These are phyloP conservation scores for Pseudocercospora crystallina DNA, from an alignment of 2,329 filamentous ascomycete species.

Conservation along the genomic window DNA sequence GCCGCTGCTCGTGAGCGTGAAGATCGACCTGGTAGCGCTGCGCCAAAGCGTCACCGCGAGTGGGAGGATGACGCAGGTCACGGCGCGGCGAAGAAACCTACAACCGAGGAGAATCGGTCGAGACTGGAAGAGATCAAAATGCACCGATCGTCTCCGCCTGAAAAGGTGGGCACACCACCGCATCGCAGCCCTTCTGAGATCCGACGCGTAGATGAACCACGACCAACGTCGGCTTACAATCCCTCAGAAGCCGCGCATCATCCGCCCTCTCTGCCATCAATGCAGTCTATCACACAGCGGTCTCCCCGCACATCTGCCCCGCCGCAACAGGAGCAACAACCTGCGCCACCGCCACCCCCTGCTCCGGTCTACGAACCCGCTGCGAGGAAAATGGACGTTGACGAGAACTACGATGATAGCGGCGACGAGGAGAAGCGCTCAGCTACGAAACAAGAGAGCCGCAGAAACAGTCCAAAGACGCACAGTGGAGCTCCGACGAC, in stretches of 20 bases:
- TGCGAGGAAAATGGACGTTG: slow-evolving; percentile 91
- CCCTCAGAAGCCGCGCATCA: slow-evolving; percentile 92
- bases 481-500: slow-evolving; percentile 22
- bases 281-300: slow-evolving; percentile 47
- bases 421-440: slow-evolving; percentile 73
- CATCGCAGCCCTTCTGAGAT: slow-evolving; percentile 75
- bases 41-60: slow-evolving; percentile 82
- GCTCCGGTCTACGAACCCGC: slow-evolving; percentile 71
- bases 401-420: slow-evolving; percentile 96
- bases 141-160: slow-evolving; percentile 58
- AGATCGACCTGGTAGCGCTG: slow-evolving; percentile 71
- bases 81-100: slow-evolving; percentile 71
- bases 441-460: slow-evolving; percentile 45
- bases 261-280: slow-evolving; percentile 61
- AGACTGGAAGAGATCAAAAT: slow-evolving; percentile 81
- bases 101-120: slow-evolving; percentile 82
- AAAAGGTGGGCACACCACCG: slow-evolving; percentile 61
- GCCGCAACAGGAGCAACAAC: slow-evolving; percentile 45
- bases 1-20: slow-evolving; percentile 66
- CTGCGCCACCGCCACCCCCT: slow-evolving; percentile 32
- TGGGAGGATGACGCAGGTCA: slow-evolving; percentile 75
- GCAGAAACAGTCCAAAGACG: slow-evolving; percentile 43
- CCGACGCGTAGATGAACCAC: slow-evolving; percentile 62
- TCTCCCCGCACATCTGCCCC: slow-evolving; percentile 54
- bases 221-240: slow-evolving; percentile 70